phyloP scores from a whole-genome alignment of 1,284 basidiomycete species.

The Amylostereum areolatum region DNA sequence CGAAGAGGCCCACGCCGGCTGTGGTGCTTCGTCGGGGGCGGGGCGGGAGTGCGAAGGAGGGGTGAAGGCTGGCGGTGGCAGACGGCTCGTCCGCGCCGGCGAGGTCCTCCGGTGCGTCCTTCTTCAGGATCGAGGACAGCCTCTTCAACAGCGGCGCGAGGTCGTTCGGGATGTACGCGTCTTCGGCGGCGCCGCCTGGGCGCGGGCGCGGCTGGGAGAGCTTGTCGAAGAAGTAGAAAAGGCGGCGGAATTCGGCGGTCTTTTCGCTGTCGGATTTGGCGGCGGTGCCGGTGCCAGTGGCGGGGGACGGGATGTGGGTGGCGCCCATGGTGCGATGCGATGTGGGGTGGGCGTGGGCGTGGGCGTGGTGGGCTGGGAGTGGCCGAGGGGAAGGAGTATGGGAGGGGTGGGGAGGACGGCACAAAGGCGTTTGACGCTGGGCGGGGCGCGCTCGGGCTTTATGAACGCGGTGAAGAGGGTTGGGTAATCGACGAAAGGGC shows the following conservation, averaged over 20 bases:
- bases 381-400: no score
- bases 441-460: no score
- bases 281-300: neutral
- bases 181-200: conserved; percentile 16
- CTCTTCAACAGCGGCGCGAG: conserved; percentile 40
- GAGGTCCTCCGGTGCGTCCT: conserved; percentile 5
- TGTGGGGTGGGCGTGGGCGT: neutral
- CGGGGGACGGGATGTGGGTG: conserved; percentile 4
- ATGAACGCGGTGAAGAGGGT: no score
- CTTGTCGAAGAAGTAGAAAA: conserved; percentile 49
- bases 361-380: neutral
- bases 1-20: no score
- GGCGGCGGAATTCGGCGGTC: conserved; percentile 43
- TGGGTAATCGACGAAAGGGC: no score
- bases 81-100: no score
- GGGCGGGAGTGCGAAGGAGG: neutral
- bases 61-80: no score
- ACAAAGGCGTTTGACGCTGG: no score
- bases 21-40: neutral
- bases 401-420: no score
- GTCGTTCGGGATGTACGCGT: conserved; percentile 32
- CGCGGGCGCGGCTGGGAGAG: conserved; percentile 21
- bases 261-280: conserved; percentile 18
- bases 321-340: no score
- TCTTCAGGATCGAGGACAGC: conserved; percentile 33